Conservation (phyloP, 108 stramenopile genomes). For the Skeletonema costatum region DNA sequence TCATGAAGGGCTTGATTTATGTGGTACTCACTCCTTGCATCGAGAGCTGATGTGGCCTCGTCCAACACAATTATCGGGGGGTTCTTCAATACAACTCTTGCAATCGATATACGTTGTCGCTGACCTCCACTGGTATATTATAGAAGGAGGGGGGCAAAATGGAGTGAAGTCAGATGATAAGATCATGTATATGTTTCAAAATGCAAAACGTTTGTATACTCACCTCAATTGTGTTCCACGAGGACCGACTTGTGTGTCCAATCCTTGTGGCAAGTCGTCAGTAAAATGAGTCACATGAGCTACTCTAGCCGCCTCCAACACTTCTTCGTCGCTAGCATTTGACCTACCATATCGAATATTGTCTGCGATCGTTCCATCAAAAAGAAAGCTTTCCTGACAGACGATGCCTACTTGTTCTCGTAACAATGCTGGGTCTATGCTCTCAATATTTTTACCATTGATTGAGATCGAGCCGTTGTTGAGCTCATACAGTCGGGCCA, state of each 20-base stretch:
- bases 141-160: background rate
- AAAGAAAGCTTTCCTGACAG: constrained; percentile 92
- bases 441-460: constrained; percentile 69
- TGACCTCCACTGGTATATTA: constrained; percentile 75
- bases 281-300: constrained; percentile 85
- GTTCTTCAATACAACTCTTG: constrained; percentile 78
- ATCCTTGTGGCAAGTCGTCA: constrained; percentile 73
- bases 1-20: constrained; percentile 75
- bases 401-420: constrained; percentile 85
- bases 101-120: constrained; percentile 93
- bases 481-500: constrained; percentile 86
- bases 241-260: constrained; percentile 89
- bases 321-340: constrained; percentile 70
- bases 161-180: background rate
- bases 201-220: background rate
- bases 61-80: constrained; percentile 79
- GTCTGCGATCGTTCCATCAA: constrained; percentile 85
- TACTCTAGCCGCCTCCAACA: constrained; percentile 62
- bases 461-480: constrained; percentile 63
- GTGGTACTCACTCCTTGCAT: constrained; percentile 85
- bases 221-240: constrained; percentile 83
- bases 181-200: background rate
- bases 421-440: constrained; percentile 63
- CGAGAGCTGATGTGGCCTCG: constrained; percentile 61
- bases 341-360: constrained; percentile 86